Evolutionary conservation across 164 flowering plant species (phyloP), one percentile per base, ranked within the genome.

Genomic region (Vitis amurensis): DNA sequence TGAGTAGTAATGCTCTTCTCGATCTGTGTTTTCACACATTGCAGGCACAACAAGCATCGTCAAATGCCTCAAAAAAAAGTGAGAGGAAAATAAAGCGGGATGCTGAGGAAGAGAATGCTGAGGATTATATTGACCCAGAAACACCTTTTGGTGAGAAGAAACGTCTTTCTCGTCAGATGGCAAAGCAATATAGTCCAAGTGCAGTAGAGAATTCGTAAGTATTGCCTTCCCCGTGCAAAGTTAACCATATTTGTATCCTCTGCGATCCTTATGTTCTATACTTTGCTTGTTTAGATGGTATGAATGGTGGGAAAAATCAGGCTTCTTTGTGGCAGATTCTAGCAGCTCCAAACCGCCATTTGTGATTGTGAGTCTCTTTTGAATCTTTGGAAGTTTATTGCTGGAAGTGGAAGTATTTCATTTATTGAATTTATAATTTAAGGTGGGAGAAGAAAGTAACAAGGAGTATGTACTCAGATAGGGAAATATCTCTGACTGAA

Each of bases 271-370:
- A 13, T 55, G 16, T 60, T 4, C 12, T 56, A 48, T 50, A 3
- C 51, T 30, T 63, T 73, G 30, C 19, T 79, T 23, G 51, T 65
- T 4, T 68, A 96, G 99, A 75, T 96, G 99, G 99, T 92, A 96
- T 80, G 74, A 75, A 44, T 96, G 98, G 97, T 96, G 99, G 99
- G 98, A 93, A 75, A 81, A 86, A 61, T 87, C 97, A 19, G 84
- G 82, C 17, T 89, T 80, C 71, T 96, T 93, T 77, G 83, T 80
- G 68, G 98, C 98, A 44, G 97, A 93, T 78, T 69, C 89, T 15
- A 85, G 63, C 68, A 93, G 98, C 80, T 77, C 91, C 53, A 96
- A 90, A 70, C 92, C 92, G 1, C 84, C 98, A 56, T 96, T 91
- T 82, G 86, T 79, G 14, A 91, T 95, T 84, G 98, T 95, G 77